Base-by-base conservation (phyloP, 805 yeast genomes). In the Wickerhamomyces ciferrii region DNA sequence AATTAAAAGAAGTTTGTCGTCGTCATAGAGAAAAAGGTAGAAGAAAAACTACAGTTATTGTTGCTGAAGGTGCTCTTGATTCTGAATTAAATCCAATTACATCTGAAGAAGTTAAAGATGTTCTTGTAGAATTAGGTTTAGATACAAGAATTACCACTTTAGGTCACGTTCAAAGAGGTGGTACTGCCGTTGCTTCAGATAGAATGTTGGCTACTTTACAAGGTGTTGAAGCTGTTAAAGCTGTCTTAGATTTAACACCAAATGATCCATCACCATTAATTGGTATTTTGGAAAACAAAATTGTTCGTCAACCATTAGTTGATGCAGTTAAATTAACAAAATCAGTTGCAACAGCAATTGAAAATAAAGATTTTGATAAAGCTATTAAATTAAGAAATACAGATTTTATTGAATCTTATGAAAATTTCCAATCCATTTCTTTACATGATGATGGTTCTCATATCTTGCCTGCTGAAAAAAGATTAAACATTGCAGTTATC, bases 121-220 rank as follows among this genome's bases (percentile, higher is more conserved):
- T 84, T 17, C 74, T 94, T 48, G 87, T 87, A 41, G 83, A 83
- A 46, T 71, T 94, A 51, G 96, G 96, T 13, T 76, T 94, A 46
- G 99, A 94, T 65, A 92, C 98, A 5, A 82, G 98, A 66, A 84
- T 92, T 58, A 94, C 99, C 38, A 88, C 95, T 13, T 74, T 94
- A 57, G 99, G 99, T 46, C 99, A 94, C 66, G 97, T 94, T 45
- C 99, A 94, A 74, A 81, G 99, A 70, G 99, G 99, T 71, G 99
- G 99, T 67, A 80, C 96, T 41, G 97, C 99, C 21, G 97, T 91
- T 46, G 97, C 98, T 2, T 88, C 77, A 58, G 99, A 94, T 66
- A 80, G 99, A 63, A 68, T 85, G 62, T 69, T 94, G 57, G 96
- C 97, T 36, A 92, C 99, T 17, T 66, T 92, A 55, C 99, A 94